Base-by-base conservation (phyloP, 1,284 basidiomycete species). In the Heliocybe sulcata region DNA sequence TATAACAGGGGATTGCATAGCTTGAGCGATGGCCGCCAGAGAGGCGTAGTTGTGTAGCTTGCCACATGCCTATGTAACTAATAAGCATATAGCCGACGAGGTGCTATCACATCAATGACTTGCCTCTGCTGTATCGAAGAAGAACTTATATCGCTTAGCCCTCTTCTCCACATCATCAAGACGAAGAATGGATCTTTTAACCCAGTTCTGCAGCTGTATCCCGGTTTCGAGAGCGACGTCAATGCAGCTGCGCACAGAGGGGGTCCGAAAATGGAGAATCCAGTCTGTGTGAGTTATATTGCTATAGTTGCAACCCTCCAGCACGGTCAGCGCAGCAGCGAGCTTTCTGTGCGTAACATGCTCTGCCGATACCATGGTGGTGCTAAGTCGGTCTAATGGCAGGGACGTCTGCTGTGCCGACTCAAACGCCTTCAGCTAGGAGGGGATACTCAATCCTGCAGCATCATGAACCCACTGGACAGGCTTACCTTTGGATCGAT, bases 171-270 rank as follows among this genome's bases (percentile, higher is more conserved):
- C 65, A 9, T 66, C 61, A 33, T 73, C 69, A 38, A 67, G 70
- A 42, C n/a, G 10, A 16, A 59, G 22, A 12, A 59, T 49, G 33
- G 53, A 51, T 54, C 70, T 68, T 58, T 75, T 74, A 10, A 77
- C 71, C 73, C 74, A 79, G 22, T 70, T 62, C 14, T 72, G 62
- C 49, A 78, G 68, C 55, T 70, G 69, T 59, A 73, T 73, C 55
- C 73, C 74, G 12, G 63, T 65, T 12, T 62, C 61, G 27, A 64
- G 66, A 1, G 67, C 67, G 14, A 61, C 64, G 42, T 69, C 64
- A 12, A 74, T 64, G 35, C 61, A 66, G 55, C 67, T 67, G 25
- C 61, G 57, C 8, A 61, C 62, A 12, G 64, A 54, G 23, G 62
- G 61, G 11, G 62, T 63, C 48, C 65, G 60, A 9, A 77, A 62